Evolutionary conservation across 2,329 filamentous ascomycete genomes (phyloP), one percentile per base, ranked within the genome.

Genomic region (Fusarium bactridioides): DNA sequence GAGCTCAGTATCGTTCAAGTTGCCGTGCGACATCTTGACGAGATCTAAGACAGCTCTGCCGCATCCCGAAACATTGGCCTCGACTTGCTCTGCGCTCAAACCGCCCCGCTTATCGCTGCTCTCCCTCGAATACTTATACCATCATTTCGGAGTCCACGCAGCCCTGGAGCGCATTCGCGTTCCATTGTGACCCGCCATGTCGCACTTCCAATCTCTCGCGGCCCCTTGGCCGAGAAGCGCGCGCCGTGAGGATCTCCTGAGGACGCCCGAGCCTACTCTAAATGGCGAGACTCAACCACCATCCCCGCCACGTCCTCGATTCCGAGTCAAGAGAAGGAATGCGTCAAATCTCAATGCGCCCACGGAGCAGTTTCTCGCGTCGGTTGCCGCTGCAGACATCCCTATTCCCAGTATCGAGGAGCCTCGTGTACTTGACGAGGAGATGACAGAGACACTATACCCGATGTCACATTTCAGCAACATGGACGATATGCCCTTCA

Each of bases 361-460:
- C 4, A 91, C 90, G 3, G 85, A 90, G 76, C 88, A 91, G 56
- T 92, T 92, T 76, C 85, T 92, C n/a, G 89, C 89, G 6, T 91
- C 89, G 8, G 90, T 92, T 64, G 89, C 88, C 48, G 89, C 89
- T 23, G 90, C 89, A 67, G 90, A 92, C 77, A 83, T 90, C 8
- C 88, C 89, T 29, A 86, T 92, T 57, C 90, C 89, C 19, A 91
- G 89, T 78, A 90, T 92, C 62, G 90, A 92, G 79, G 84, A 87
- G 68, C 85, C 88, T 56, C 83, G 84, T 44, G 79, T 82, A 29
- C 74, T 81, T 43, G 83, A 86, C 73, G 82, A 84, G 72, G 83
- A 84, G 45, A 85, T 86, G 83, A 77, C 80, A 40, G 81, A 83
- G 66, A 77, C 78, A 41, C 64, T 78, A 31, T 80, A 79, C 58